These are phyloP conservation scores for Exophiala alcalophila DNA, from an alignment of 2,329 filamentous ascomycete genomes.

Conservation along the genomic window DNA sequence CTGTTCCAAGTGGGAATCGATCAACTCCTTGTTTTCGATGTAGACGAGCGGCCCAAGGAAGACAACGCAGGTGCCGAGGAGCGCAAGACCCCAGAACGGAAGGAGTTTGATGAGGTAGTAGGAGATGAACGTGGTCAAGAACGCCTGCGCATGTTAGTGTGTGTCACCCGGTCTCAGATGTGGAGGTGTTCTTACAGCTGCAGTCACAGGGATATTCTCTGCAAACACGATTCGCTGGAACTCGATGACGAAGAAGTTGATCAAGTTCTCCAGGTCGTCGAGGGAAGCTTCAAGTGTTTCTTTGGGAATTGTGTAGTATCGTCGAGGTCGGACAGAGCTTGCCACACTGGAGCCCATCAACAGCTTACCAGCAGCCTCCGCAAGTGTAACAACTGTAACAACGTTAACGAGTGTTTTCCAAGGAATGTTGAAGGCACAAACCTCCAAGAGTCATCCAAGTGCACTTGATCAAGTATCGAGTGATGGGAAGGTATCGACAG, in stretches of 20 bases:
- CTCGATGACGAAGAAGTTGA: slow-evolving; percentile 68
- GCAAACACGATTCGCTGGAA: slow-evolving; percentile 65
- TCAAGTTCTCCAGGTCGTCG: slow-evolving; percentile 62
- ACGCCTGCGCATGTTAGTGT: slow-evolving; percentile 47
- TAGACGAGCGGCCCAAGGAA: slow-evolving; percentile 63
- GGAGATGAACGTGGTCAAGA: slow-evolving; percentile 55
- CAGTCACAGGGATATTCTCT: slow-evolving; percentile 61
- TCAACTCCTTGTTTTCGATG: slow-evolving; percentile 63
- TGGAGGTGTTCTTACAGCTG: slow-evolving; percentile 50
- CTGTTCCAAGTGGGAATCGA: slow-evolving; percentile 59
- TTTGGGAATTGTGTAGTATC: slow-evolving; percentile 65
- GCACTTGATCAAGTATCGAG: slow-evolving; percentile 61
- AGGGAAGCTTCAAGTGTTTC: slow-evolving; percentile 60
- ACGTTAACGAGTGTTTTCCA: slow-evolving; percentile 8
- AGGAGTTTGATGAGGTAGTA: slow-evolving; percentile 66
- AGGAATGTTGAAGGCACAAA: slow-evolving; percentile 37
- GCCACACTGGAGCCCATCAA: slow-evolving; percentile 58
- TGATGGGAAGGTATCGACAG: slow-evolving; percentile 60
- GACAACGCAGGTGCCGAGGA: slow-evolving; percentile 55
- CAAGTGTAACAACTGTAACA: slow-evolving; percentile 47
- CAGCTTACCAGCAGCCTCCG: slow-evolving; percentile 56
- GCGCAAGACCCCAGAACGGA: slow-evolving; percentile 62
- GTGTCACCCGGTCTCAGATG: not conserved
- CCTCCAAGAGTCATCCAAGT: slow-evolving; percentile 58
- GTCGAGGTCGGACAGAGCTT: slow-evolving; percentile 59